phyloP scores from a whole-genome alignment of 352 stramenopile species.

The Pythium angustatum region DNA sequence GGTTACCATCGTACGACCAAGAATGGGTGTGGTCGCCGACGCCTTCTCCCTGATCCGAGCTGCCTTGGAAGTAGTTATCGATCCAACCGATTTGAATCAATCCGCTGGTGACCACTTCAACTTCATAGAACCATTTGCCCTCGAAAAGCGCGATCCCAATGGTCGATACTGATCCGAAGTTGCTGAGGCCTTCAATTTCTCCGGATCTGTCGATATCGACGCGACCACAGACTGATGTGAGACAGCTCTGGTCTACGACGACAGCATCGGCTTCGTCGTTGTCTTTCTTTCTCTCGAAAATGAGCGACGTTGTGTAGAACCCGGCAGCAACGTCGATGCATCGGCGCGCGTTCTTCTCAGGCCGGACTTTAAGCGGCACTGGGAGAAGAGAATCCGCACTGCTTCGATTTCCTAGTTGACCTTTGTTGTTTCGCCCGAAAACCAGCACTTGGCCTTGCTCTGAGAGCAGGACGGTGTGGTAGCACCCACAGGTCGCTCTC shows the following conservation, averaged over 20 bases:
- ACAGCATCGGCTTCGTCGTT: conserved; percentile 70
- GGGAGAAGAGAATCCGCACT: conserved; percentile 81
- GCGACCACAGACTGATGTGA: conserved; percentile 71
- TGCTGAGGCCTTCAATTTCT: conserved; percentile 86
- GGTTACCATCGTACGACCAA: conserved; percentile 93
- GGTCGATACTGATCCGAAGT: conserved; percentile 87
- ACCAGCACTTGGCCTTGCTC: conserved; percentile 85
- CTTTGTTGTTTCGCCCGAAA: conserved; percentile 89
- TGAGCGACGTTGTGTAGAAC: conserved; percentile 88
- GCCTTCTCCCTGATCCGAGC: conserved; percentile 89
- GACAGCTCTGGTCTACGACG: conserved; percentile 63
- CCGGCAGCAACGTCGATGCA: conserved; percentile 83
- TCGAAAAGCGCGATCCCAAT: conserved; percentile 67
- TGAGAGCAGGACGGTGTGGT: conserved; percentile 83
- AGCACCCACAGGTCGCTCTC: conserved; percentile 80
- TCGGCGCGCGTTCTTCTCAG: conserved; percentile 72
- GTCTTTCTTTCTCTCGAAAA: conserved; percentile 82
- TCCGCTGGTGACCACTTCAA: conserved; percentile 88
- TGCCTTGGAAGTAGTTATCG: conserved; percentile 90
- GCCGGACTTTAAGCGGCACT: conserved; percentile 80
- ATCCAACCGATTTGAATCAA: conserved; percentile 94
- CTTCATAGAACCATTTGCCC: conserved; percentile 95
- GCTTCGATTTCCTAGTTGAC: conserved; percentile 82
- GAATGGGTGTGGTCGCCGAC: conserved; percentile 91
- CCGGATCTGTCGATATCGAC: conserved; percentile 86